Evolutionary conservation across 306 rosid genomes (phyloP), one percentile per base, ranked within the genome.

Genomic region (Nissolia schottii): DNA sequence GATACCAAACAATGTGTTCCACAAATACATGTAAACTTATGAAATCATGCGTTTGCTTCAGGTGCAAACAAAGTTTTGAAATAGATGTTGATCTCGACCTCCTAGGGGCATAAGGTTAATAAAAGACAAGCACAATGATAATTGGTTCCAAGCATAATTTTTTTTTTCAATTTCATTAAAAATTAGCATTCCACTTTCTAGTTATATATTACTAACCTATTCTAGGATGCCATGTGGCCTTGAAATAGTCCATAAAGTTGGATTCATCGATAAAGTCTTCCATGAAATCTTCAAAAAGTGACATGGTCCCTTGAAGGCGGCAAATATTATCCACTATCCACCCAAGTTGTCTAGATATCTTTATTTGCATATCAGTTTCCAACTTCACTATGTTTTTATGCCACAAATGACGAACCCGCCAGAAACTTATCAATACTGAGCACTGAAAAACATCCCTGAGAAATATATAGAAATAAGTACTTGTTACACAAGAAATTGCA

Each of bases 391-490:
- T 46, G 82, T 83, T 90, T 68, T 91, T 93, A 81, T 93, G 92
- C 97, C 97, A 89, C 43, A 82, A 79, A 82, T 93, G 94, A 24
- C 93, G 88, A 59, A 90, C 85, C 35, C 94, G 83, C 97, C 98
- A 90, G 67, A 90, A 84, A 83, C 90, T 81, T 72, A 93, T 64
- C 82, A 93, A 62, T 31, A 87, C 87, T 0, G 94, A 86, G 78
- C 96, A 93, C 76, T 86, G 94, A 75, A 90, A 90, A 53, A 93
- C 93, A 67, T 93, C 98, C 94, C 98, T 91, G 89, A 74, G 64
- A 46, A 70, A 16, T 74, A 64, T 32, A 64, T 73, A 67, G 62
- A 83, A 73, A 68, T 58, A 14, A 7, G 73, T 45, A 71, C 62
- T 68, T 72, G 64, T 32, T 76, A 64, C 12, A 48, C 60, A 76